Conservation (phyloP, 345 rosid species). For the Gossypium mustelinum region DNA sequence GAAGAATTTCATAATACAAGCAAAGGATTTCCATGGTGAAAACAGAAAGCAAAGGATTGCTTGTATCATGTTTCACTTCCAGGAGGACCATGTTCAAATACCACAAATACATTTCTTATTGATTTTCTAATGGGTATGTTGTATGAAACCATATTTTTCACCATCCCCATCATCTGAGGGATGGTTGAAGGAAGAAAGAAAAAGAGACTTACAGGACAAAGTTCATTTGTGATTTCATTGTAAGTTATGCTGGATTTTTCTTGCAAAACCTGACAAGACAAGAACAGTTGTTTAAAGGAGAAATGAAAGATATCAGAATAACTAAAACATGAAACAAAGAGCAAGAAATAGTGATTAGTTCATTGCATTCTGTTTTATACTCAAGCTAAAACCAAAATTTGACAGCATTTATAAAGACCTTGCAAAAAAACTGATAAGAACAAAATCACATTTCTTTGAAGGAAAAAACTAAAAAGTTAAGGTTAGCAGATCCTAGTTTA, state of each 20-base stretch:
- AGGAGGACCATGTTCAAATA: background rate
- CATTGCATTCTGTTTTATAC: background rate
- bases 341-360: background rate
- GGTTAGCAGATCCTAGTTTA: too few species aligned
- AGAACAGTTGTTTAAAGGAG: background rate
- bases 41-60: background rate
- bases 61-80: background rate
- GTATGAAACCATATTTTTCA: background rate
- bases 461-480: background rate
- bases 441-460: background rate
- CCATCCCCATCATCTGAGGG: background rate
- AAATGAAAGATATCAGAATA: background rate
- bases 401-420: background rate
- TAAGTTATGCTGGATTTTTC: constrained; percentile 68
- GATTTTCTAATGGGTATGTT: background rate
- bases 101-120: background rate
- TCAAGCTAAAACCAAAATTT: background rate
- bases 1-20: background rate
- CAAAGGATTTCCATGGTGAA: background rate
- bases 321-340: background rate
- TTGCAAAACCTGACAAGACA: constrained; percentile 56
- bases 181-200: background rate
- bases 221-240: constrained; percentile 73
- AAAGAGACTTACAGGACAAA: constrained; percentile 71
- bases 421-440: background rate